phyloP scores from a whole-genome alignment of 495 filamentous ascomycete genomes.

The Trichoderma gamsii region DNA sequence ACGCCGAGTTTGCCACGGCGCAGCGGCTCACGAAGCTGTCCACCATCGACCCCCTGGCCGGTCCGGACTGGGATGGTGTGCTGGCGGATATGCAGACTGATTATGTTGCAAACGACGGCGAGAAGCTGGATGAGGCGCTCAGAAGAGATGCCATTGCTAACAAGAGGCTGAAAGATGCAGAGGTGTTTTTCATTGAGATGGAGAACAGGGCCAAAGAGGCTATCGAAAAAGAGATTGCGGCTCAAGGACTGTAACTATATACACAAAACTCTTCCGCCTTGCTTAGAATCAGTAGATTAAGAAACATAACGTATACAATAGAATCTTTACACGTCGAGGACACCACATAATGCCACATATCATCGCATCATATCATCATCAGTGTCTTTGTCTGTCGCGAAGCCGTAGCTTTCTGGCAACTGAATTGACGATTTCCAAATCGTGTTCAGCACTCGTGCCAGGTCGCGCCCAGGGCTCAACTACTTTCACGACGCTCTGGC shows the following conservation, averaged over 20 bases:
- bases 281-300: neutral
- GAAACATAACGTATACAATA: too few species aligned
- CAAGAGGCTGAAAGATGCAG: conserved; percentile 1
- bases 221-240: conserved; percentile 7
- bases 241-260: neutral
- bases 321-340: too few species aligned
- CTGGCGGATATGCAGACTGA: neutral
- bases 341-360: neutral
- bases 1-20: neutral
- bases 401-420: conserved; percentile 2
- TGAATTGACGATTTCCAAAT: neutral
- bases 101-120: conserved; percentile 2
- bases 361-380: neutral
- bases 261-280: neutral
- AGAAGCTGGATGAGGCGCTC: conserved; percentile 10
- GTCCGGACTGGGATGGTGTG: conserved; percentile 3
- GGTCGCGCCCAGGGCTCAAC: conserved; percentile 6
- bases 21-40: conserved; percentile 9
- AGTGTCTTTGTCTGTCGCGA: neutral
- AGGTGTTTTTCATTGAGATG: neutral
- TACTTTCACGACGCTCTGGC: neutral
- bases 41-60: neutral
- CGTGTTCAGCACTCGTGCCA: neutral
- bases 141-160: neutral
- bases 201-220: conserved; percentile 1